Conservation (phyloP, 345 rosid species). For the Balakata baccata region DNA sequence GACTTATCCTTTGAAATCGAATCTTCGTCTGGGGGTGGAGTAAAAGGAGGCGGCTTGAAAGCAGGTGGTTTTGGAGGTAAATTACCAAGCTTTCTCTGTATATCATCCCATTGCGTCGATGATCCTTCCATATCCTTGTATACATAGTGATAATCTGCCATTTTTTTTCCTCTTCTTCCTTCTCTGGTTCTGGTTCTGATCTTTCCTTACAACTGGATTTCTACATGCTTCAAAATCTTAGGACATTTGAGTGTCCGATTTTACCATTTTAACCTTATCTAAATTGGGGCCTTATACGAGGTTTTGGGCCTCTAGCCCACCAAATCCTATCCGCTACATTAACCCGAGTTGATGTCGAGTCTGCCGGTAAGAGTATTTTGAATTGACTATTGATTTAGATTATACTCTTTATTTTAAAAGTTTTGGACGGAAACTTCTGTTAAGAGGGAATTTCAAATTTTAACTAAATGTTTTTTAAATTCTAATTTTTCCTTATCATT, state of each 20-base stretch:
- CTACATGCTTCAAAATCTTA: too few species aligned
- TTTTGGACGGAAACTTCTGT: too few species aligned
- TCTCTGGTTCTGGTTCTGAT: too few species aligned
- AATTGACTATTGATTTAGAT: too few species aligned
- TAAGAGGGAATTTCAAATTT: too few species aligned
- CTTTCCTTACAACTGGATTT: too few species aligned
- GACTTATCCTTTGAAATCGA: conserved; percentile 70
- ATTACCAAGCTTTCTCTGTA: conserved; percentile 91
- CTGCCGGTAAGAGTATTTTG: too few species aligned
- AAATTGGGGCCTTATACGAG: background rate
- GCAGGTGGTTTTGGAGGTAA: conserved; percentile 76
- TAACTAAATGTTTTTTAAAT: too few species aligned
- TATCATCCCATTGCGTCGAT: conserved; percentile 98
- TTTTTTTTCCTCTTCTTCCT: conserved; percentile 13
- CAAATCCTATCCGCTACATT: background rate
- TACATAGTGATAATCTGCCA: conserved; percentile 94
- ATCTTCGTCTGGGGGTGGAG: conserved; percentile 61
- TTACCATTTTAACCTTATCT: background rate
- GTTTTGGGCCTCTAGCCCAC: conserved; percentile 3
- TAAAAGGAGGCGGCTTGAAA: conserved; percentile 79
- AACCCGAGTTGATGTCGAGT: background rate
- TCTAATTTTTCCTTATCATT: too few species aligned
- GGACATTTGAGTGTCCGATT: too few species aligned
- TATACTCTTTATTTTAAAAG: too few species aligned
- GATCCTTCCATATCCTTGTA: conserved; percentile 96